A percentile compares a stretch with the other conserved stretches of the same genome.
These are phyloP conservation scores for Penicillium crystallinum DNA, from an alignment of 495 filamentous ascomycete species.

Conservation along the genomic window DNA sequence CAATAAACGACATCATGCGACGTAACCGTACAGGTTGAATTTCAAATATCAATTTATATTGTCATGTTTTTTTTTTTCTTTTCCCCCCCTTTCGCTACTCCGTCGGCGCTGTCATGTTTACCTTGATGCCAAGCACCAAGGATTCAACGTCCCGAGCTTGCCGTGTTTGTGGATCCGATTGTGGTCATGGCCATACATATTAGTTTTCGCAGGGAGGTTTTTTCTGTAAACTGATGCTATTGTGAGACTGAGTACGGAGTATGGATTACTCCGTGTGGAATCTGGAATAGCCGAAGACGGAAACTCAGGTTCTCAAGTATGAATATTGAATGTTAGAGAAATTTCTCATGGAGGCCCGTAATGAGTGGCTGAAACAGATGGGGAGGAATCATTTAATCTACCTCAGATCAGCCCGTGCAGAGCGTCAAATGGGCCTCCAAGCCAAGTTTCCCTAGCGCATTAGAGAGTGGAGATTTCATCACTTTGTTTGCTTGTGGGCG, in stretches of 20 bases:
- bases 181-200: too few relatives aligned
- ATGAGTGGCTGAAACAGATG: constrained; percentile 15
- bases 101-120: neutral
- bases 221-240: too few relatives aligned
- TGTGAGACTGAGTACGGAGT: too few relatives aligned
- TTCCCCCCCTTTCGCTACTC: neutral
- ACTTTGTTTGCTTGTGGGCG: neutral
- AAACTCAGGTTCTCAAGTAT: too few relatives aligned
- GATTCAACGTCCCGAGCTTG: too few relatives aligned
- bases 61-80: neutral
- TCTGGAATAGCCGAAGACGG: too few relatives aligned
- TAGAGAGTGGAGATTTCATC: neutral
- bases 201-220: too few relatives aligned
- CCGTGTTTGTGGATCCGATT: neutral
- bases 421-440: constrained; percentile 14
- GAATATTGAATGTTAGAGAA: too few relatives aligned
- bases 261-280: too few relatives aligned
- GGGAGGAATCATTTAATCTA: constrained; percentile 9
- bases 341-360: neutral
- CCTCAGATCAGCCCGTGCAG: constrained; percentile 12
- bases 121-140: neutral
- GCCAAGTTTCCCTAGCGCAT: constrained; percentile 27
- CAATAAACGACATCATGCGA: neutral
- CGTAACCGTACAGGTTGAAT: neutral
- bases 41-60: neutral